These are phyloP conservation scores for Sclerotinia minor DNA, from an alignment of 2,329 filamentous ascomycete genomes.

Conservation along the genomic window DNA sequence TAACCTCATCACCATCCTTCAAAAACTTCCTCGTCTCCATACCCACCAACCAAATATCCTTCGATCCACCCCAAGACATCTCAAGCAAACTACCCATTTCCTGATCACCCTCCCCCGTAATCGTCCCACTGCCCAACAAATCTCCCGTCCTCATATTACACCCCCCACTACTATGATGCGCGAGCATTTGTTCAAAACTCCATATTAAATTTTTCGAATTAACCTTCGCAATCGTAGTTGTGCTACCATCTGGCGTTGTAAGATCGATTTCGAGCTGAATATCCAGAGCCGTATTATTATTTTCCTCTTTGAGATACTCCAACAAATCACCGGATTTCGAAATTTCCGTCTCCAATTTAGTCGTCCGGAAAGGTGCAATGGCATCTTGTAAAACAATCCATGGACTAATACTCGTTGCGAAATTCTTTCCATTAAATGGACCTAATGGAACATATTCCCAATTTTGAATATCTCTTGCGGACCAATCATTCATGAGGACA, in stretches of 20 bases:
- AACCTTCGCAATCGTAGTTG: constrained; percentile 59
- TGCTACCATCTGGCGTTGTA: constrained; percentile 50
- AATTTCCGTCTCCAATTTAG: constrained; percentile 46
- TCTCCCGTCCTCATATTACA: constrained; percentile 75
- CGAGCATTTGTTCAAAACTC: constrained; percentile 81
- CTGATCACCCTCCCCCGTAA: constrained; percentile 58
- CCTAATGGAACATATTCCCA: constrained; percentile 85
- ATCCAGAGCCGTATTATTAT: constrained; percentile 61
- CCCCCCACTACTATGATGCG: constrained; percentile 75
- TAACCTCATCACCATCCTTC: constrained; percentile 71
- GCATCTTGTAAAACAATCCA: constrained; percentile 80
- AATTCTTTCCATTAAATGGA: constrained; percentile 83
- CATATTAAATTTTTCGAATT: constrained; percentile 71
- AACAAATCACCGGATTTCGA: constrained; percentile 55
- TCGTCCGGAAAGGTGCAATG: constrained; percentile 64
- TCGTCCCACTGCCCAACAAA: constrained; percentile 76
- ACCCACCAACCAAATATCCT: constrained; percentile 58
- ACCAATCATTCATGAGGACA: constrained; percentile 87
- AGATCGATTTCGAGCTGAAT: constrained; percentile 69
- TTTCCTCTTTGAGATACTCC: constrained; percentile 64
- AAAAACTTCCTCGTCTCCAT: constrained; percentile 71
- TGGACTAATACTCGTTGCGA: constrained; percentile 72
- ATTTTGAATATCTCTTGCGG: constrained; percentile 75
- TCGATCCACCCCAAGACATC: constrained; percentile 69
- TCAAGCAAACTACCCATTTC: constrained; percentile 71